Evolutionary conservation across 495 filamentous ascomycete species (phyloP).

Genomic region (Aspergillus haitiensis): DNA sequence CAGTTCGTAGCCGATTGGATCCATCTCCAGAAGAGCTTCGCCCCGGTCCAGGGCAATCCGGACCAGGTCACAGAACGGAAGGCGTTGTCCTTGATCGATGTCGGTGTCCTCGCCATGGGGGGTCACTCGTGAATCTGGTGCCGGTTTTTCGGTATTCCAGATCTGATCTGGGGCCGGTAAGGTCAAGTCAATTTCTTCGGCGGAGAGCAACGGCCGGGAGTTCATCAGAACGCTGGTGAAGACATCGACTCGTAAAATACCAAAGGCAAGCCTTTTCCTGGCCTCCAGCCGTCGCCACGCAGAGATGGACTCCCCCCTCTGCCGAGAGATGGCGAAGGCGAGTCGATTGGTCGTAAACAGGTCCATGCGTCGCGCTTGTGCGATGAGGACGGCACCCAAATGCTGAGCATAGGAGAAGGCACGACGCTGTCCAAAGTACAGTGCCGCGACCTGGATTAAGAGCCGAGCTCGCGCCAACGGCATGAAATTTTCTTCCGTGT

Average conservation of each 20-base stretch:
- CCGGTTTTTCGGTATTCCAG: no score
- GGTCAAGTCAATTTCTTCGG: not conserved
- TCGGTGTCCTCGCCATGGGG: not conserved
- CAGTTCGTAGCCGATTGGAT: not conserved
- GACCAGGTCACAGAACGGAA: not conserved
- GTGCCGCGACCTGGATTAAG: not conserved
- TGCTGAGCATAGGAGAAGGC: conserved; percentile 4
- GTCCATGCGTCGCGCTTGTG: not conserved
- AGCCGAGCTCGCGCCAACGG: not conserved
- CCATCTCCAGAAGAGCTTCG: not conserved
- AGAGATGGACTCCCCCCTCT: not conserved
- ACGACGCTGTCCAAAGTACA: not conserved
- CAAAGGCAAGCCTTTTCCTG: not conserved
- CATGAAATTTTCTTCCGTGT: not conserved
- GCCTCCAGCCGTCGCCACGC: not conserved
- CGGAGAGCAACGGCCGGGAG: not conserved
- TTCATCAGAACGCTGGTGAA: conserved; percentile 8
- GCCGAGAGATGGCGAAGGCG: not conserved
- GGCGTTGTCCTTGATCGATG: not conserved
- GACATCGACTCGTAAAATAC: not conserved
- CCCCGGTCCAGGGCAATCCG: not conserved
- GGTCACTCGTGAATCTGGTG: not conserved
- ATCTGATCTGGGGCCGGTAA: not conserved
- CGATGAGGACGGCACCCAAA: not conserved
- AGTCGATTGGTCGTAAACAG: not conserved